Conservation (phyloP, 2,329 filamentous ascomycete genomes). For the Talaromyces sp. region DNA sequence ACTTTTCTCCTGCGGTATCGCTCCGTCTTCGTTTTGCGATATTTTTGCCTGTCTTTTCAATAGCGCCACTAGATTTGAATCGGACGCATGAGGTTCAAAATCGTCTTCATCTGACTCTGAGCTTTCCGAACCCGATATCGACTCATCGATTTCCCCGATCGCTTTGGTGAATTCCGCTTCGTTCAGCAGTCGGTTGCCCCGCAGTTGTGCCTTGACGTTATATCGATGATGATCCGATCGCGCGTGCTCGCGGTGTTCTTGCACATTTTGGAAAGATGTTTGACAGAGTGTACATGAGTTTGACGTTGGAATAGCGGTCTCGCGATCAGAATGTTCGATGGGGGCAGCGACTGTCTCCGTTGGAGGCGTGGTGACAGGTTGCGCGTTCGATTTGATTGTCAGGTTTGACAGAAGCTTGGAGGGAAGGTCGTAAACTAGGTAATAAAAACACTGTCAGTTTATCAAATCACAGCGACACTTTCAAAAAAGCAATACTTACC, state of each 20-base stretch:
- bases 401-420: constrained; percentile 69
- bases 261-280: constrained; percentile 67
- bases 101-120: constrained; percentile 68
- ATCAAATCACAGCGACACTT: background rate
- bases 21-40: constrained; percentile 44
- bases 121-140: constrained; percentile 74
- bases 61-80: constrained; percentile 66
- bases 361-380: constrained; percentile 29
- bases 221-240: constrained; percentile 91
- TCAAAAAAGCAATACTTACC: constrained; percentile 3
- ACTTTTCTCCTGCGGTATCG: constrained; percentile 48
- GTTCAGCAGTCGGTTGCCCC: constrained; percentile 67
- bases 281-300: constrained; percentile 81
- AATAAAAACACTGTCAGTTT: background rate
- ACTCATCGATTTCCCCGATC: constrained; percentile 84
- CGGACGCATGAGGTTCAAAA: constrained; percentile 45
- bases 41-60: constrained; percentile 26
- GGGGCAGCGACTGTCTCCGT: constrained; percentile 26
- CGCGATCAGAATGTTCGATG: constrained; percentile 37
- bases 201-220: constrained; percentile 88
- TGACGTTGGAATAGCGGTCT: constrained; percentile 49
- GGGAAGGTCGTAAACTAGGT: constrained; percentile 77
- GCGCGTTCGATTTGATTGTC: constrained; percentile 54
- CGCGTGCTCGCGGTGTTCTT: constrained; percentile 81
- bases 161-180: constrained; percentile 85